Evolutionary conservation across 805 yeast genomes (phyloP).

Genomic region (Saccharomycopsis sp.): DNA sequence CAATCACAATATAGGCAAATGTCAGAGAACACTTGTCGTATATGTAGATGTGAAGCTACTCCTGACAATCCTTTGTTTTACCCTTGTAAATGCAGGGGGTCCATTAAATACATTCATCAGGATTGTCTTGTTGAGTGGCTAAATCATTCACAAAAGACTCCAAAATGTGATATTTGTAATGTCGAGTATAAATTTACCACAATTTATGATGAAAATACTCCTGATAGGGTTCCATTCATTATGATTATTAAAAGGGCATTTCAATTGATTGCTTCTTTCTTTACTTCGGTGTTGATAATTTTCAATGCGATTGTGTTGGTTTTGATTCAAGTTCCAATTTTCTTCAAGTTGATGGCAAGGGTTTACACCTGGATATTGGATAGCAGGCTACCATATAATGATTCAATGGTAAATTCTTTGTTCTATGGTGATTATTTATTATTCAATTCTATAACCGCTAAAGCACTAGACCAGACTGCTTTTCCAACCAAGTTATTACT

Average conservation of each 20-base stretch:
- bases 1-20: too few species aligned
- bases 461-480: slow-evolving; percentile 17
- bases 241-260: slow-evolving; percentile 38
- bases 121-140: slow-evolving; percentile 90
- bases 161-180: slow-evolving; percentile 85
- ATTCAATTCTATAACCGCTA: too few species aligned
- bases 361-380: slow-evolving; percentile 51
- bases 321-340: slow-evolving; percentile 48
- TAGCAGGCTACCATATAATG: slow-evolving; percentile 39
- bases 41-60: slow-evolving; percentile 90
- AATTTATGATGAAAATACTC: slow-evolving; percentile 59
- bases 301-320: slow-evolving; percentile 33
- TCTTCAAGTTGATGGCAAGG: slow-evolving; percentile 49
- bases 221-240: slow-evolving; percentile 49
- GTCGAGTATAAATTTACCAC: slow-evolving; percentile 63
- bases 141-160: slow-evolving; percentile 51
- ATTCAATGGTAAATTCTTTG: slow-evolving; percentile 29
- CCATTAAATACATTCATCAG: slow-evolving; percentile 89
- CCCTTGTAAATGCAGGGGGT: slow-evolving; percentile 93
- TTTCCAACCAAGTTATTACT: not conserved
- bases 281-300: slow-evolving; percentile 20
- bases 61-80: slow-evolving; percentile 70
- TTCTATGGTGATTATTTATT: slow-evolving; percentile 32
- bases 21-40: slow-evolving; percentile 64
- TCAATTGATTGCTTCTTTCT: slow-evolving; percentile 21